Evolutionary conservation across 371 early-diverging fungal species (phyloP).

Genomic region (Mortierella sp.): DNA sequence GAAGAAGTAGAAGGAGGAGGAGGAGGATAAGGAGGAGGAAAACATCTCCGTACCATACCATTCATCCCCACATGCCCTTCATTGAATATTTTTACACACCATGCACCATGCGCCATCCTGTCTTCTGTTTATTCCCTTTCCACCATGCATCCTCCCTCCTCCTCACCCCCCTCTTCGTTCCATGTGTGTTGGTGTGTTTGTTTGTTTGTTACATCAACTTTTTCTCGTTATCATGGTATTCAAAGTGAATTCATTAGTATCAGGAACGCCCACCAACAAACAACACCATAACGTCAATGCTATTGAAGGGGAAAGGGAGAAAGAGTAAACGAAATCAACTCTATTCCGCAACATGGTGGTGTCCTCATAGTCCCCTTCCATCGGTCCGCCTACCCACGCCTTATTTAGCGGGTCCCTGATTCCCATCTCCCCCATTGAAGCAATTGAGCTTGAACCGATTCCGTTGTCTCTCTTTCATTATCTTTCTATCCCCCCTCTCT

Average conservation of each 20-base stretch:
- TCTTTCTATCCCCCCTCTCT: not conserved
- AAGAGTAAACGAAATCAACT: not conserved
- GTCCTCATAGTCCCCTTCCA: not conserved
- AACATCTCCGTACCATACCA: not conserved
- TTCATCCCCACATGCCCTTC: not conserved
- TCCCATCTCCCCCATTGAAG: not conserved
- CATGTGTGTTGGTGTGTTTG: not conserved
- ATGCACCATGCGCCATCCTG: constrained; percentile 5
- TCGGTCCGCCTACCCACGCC: not conserved
- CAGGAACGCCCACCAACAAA: not conserved
- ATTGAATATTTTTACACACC: not conserved
- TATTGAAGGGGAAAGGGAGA: not conserved
- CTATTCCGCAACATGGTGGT: constrained; percentile 1
- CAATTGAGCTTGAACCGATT: not conserved
- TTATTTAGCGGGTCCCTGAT: constrained; percentile 2
- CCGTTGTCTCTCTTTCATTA: not conserved
- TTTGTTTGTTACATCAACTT: not conserved
- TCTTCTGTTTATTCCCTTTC: not conserved
- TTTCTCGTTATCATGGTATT: not conserved
- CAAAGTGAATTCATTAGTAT: not conserved
- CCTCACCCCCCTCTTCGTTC: not conserved
- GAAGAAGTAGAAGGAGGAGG: not conserved
- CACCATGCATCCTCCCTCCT: not conserved
- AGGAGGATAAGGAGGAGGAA: not conserved
- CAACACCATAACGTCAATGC: not conserved